Percentiles rank a stretch among this genome's conserved stretches.
phyloP scores from a whole-genome alignment of 768 basidiomycete species.

The Boletus eberwhitei region DNA sequence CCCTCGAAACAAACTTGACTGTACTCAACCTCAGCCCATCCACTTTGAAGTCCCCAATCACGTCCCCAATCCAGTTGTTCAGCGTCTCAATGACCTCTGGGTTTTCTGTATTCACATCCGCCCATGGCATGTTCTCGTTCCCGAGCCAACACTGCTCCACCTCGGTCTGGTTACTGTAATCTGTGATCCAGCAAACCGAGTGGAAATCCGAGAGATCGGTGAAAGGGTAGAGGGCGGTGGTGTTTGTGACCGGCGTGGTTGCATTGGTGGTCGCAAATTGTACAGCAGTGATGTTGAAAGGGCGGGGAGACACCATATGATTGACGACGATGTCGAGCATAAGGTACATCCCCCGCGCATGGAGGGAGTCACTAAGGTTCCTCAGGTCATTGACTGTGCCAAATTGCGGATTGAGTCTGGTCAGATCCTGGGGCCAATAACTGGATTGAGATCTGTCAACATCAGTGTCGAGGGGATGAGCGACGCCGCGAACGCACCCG shows the following conservation, averaged over 20 bases:
- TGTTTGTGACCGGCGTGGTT: conserved; percentile 11
- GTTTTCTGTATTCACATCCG: conserved; percentile 57
- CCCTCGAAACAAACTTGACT: conserved; percentile 51
- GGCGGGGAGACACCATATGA: conserved; percentile 45
- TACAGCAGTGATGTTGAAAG: conserved; percentile 25
- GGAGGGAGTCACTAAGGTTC: conserved; percentile 44
- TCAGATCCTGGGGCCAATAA: conserved; percentile 53
- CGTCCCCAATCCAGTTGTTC: conserved; percentile 45
- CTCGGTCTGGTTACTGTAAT: conserved; percentile 45
- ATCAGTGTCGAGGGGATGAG: neutral
- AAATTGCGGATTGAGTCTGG: conserved; percentile 49
- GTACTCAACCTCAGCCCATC: conserved; percentile 61
- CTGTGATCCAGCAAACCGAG: conserved; percentile 37
- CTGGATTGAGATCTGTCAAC: conserved; percentile 16
- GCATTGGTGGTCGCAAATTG: conserved; percentile 15
- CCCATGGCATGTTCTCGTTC: conserved; percentile 48
- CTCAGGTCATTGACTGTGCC: conserved; percentile 51
- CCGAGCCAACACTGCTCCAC: conserved; percentile 63
- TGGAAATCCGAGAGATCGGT: conserved; percentile 38
- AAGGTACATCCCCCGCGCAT: conserved; percentile 52
- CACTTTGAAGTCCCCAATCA: conserved; percentile 45
- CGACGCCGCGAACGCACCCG: conserved; percentile 32
- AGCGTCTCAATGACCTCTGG: conserved; percentile 39
- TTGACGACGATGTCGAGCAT: conserved; percentile 66
- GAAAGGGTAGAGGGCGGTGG: conserved; percentile 31